Percentiles rank a stretch among this genome's conserved stretches.
phyloP scores from a whole-genome alignment of 768 basidiomycete genomes.

The Leccinum sublutescens region DNA sequence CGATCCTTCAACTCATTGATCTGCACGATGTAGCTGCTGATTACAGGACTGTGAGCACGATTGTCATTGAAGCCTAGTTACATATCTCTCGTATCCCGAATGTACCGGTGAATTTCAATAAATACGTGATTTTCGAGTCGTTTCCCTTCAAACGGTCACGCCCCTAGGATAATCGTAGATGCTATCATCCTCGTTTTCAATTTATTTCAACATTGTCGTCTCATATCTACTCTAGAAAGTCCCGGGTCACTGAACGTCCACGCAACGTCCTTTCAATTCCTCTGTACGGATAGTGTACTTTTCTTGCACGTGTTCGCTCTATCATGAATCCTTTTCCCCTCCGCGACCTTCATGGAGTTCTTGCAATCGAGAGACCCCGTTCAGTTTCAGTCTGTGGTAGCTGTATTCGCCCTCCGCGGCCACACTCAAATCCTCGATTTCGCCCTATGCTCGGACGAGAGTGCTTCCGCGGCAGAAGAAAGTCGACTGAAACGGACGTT shows the following conservation, averaged over 20 bases:
- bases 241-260: no score
- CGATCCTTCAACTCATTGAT: no score
- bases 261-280: no score
- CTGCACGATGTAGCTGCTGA: no score
- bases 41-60: no score
- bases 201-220: background rate
- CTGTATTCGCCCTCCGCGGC: slow-evolving; percentile 96
- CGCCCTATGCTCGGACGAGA: slow-evolving; percentile 76
- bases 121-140: no score
- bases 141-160: no score
- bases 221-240: background rate
- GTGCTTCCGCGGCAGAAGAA: slow-evolving; percentile 74
- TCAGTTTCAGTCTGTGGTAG: slow-evolving; percentile 34
- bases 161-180: background rate
- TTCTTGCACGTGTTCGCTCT: slow-evolving; percentile 36
- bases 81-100: no score
- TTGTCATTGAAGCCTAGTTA: no score
- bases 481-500: slow-evolving; percentile 45
- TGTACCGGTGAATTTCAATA: no score
- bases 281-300: no score
- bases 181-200: background rate
- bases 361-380: background rate
- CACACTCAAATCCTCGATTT: slow-evolving; percentile 89
- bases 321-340: background rate
- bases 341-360: no score